These are phyloP conservation scores for Ogataea neopini DNA, from an alignment of 805 yeast species.

Conservation along the genomic window DNA sequence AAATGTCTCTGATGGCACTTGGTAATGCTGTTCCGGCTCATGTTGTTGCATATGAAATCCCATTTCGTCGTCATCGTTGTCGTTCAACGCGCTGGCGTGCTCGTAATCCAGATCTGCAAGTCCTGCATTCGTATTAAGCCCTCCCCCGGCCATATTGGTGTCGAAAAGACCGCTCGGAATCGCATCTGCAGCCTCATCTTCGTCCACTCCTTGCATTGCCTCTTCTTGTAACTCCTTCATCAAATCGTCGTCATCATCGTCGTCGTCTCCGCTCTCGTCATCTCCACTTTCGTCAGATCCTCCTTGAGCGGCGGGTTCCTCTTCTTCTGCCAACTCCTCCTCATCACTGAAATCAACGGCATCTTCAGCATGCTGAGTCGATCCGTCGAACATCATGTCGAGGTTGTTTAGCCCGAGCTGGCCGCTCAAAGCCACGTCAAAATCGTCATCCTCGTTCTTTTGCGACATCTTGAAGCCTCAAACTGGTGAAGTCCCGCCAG, in stretches of 20 bases:
- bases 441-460: constrained; percentile 29
- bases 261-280: constrained; percentile 43
- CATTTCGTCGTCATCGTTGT: constrained; percentile 24
- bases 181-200: constrained; percentile 28
- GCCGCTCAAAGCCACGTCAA: constrained; percentile 35
- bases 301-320: constrained; percentile 38
- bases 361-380: constrained; percentile 79
- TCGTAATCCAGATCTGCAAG: constrained; percentile 34
- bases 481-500: no score
- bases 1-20: background rate
- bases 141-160: constrained; percentile 31
- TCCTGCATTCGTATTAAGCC: constrained; percentile 29
- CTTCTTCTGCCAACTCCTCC: constrained; percentile 93
- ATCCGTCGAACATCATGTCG: constrained; percentile 42
- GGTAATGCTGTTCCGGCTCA: background rate
- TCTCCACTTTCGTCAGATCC: constrained; percentile 25
- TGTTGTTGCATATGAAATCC: constrained; percentile 14
- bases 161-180: constrained; percentile 35
- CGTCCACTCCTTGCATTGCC: constrained; percentile 39
- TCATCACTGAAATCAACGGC: constrained; percentile 94
- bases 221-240: constrained; percentile 40
- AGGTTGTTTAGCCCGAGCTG: constrained; percentile 33
- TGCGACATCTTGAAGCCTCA: background rate
- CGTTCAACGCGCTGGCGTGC: constrained; percentile 27
- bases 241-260: constrained; percentile 38